phyloP scores from a whole-genome alignment of 2,329 filamentous ascomycete genomes.

The Aphanoascus verrucosus region DNA sequence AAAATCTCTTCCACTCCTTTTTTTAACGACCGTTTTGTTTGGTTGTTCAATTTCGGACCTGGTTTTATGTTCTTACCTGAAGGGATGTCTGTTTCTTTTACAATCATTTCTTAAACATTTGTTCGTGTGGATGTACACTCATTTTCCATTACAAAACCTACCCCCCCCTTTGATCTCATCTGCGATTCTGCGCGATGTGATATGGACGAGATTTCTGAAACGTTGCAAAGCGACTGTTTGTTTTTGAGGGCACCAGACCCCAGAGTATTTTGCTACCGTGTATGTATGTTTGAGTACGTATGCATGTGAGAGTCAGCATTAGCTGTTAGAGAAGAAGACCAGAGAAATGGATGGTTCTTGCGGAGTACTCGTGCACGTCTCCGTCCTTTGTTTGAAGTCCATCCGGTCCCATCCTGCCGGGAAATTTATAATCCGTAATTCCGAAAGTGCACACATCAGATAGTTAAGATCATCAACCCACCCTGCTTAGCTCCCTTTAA shows the following conservation, averaged over 20 bases:
- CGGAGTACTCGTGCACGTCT: too few species aligned
- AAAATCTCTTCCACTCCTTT: slow-evolving; percentile 4
- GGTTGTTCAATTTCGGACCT: neutral
- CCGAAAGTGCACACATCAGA: neutral
- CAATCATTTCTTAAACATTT: neutral
- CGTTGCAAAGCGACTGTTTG: neutral
- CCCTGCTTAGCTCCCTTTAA: too few species aligned
- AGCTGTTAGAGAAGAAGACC: neutral
- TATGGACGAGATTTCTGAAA: slow-evolving; percentile 1
- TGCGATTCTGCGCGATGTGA: neutral
- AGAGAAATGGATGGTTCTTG: neutral
- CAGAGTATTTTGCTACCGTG: slow-evolving; percentile 1
- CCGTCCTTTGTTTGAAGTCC: too few species aligned
- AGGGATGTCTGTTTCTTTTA: slow-evolving; percentile 3
- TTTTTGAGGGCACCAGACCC: neutral
- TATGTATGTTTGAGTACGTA: slow-evolving; percentile 10
- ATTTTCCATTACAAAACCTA: neutral
- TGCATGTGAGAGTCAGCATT: slow-evolving; percentile 4
- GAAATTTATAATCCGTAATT: neutral
- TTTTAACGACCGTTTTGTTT: slow-evolving; percentile 4
- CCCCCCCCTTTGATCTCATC: neutral
- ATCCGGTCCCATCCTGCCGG: neutral
- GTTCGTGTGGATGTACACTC: neutral
- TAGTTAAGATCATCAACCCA: neutral
- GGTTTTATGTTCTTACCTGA: slow-evolving; percentile 8